Base-by-base conservation (phyloP, 2,329 filamentous ascomycete genomes). In the Lecanicillium sp. region DNA sequence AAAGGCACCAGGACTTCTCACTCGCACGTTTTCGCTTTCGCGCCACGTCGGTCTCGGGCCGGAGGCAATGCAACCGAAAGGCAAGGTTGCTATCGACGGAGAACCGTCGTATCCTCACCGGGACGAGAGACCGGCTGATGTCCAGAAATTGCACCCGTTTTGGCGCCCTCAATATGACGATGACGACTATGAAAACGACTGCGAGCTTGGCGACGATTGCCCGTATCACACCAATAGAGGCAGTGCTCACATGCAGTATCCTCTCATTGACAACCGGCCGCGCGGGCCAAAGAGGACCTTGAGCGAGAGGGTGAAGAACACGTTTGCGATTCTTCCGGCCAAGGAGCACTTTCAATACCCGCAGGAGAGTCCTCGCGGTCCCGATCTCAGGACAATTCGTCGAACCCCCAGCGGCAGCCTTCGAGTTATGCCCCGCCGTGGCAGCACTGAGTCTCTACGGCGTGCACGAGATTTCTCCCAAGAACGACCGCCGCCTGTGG, bases 251-350 rank as follows among this genome's bases (percentile, higher is more conserved):
- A 66, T 68, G 49, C 56, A 60, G 36, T 73, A 75, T 45, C 68
- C 72, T 11, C 57, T 61, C 1, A 57, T 71, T 39, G 68, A 73
- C 42, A 69, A 72, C 42, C 66, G 72, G 25, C 68, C 69, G 1
- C 46, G 47, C 8, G 56, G 49, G 17, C 67, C 67, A 3, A 66
- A 67, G 28, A 59, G 68, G 39, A 74, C 66, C 41, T 53, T 80
- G 12, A 76, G 71, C 45, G 57, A 64, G 25, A 71, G 67, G 22
- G 58, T 79, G 59, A 76, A 72, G 57, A 63, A 66, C 27, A 81
- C 77, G 0, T 79, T 81, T 60, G 69, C 77, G 11, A 77, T 81
- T 19, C 50, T 81, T 34, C 77, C 78, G 1, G 47, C 66, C n/a
- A 60, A 63, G 3, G 57, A 66, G 33, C 61, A 68, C 17, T 59